These are phyloP conservation scores for Fusarium penzigii DNA, from an alignment of 2,329 filamentous ascomycete genomes.

Conservation along the genomic window DNA sequence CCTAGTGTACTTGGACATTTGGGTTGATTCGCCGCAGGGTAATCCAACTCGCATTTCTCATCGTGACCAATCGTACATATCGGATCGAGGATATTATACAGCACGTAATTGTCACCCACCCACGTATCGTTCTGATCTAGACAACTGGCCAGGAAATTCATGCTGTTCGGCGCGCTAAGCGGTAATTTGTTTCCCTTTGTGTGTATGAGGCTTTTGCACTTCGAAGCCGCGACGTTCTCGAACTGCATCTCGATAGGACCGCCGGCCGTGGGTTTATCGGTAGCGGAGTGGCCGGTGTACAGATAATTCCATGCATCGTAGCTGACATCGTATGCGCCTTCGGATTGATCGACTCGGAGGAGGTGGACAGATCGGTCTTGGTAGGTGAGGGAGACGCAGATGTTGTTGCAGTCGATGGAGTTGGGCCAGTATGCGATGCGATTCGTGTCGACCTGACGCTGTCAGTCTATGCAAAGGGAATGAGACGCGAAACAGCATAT, in stretches of 20 bases:
- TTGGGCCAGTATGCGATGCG: conserved; percentile 62
- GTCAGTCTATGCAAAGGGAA: neutral
- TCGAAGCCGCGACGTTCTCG: conserved; percentile 43
- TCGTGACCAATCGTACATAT: conserved; percentile 48
- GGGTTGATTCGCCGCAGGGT: conserved; percentile 46
- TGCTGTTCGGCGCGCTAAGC: conserved; percentile 51
- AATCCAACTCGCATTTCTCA: conserved; percentile 48
- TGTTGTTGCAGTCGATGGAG: conserved; percentile 54
- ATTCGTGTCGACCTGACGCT: conserved; percentile 50
- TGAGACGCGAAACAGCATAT: neutral
- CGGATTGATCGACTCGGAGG: conserved; percentile 58
- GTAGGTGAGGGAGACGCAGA: conserved; percentile 56
- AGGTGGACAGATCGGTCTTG: conserved; percentile 56
- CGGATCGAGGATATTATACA: conserved; percentile 54
- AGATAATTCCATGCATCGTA: conserved; percentile 66
- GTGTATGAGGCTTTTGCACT: conserved; percentile 51
- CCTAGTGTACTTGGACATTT: conserved; percentile 46
- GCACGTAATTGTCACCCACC: conserved; percentile 48
- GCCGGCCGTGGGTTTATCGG: conserved; percentile 46
- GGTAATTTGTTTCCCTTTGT: conserved; percentile 42
- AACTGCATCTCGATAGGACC: conserved; percentile 51
- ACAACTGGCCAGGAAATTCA: conserved; percentile 53
- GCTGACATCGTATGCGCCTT: conserved; percentile 58
- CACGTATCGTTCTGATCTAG: conserved; percentile 43
- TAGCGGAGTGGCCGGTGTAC: conserved; percentile 48